Conservation (phyloP, 106 monocot species). For the Platanthera zijinensis region DNA sequence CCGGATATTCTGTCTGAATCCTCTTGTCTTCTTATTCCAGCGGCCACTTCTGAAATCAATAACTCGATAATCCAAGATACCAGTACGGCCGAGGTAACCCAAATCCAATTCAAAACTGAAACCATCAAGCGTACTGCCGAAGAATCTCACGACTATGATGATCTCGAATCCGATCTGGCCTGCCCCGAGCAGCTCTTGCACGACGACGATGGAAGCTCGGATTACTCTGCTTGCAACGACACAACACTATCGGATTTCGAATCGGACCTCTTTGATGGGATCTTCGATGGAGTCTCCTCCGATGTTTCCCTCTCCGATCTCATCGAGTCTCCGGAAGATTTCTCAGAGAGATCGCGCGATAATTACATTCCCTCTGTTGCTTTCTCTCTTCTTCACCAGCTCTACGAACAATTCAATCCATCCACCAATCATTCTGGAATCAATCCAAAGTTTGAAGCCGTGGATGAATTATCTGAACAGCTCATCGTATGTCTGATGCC, state of each 20-base stretch:
- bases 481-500: conserved; percentile 41
- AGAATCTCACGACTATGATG: conserved; percentile 12
- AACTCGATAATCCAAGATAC: not conserved
- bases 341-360: conserved; percentile 39
- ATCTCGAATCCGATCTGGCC: conserved; percentile 32
- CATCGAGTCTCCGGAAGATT: conserved; percentile 29
- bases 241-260: conserved; percentile 34
- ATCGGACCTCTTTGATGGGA: conserved; percentile 22
- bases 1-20: conserved; percentile 31
- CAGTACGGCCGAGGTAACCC: not conserved
- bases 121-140: not conserved
- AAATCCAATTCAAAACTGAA: conserved; percentile 8
- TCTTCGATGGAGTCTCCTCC: conserved; percentile 26
- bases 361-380: conserved; percentile 35
- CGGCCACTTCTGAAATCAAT: conserved; percentile 11
- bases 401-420: conserved; percentile 35
- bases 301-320: conserved; percentile 25
- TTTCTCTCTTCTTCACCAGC: conserved; percentile 45
- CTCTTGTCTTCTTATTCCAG: conserved; percentile 13
- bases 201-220: conserved; percentile 15
- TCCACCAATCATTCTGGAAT: conserved; percentile 8
- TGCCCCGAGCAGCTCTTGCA: conserved; percentile 54
- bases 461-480: conserved; percentile 28
- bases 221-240: conserved; percentile 42
- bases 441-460: not conserved